Evolutionary conservation across 148 eudicot species (phyloP), one percentile per base, ranked within the genome.

Genomic region (Cornus controversa): DNA sequence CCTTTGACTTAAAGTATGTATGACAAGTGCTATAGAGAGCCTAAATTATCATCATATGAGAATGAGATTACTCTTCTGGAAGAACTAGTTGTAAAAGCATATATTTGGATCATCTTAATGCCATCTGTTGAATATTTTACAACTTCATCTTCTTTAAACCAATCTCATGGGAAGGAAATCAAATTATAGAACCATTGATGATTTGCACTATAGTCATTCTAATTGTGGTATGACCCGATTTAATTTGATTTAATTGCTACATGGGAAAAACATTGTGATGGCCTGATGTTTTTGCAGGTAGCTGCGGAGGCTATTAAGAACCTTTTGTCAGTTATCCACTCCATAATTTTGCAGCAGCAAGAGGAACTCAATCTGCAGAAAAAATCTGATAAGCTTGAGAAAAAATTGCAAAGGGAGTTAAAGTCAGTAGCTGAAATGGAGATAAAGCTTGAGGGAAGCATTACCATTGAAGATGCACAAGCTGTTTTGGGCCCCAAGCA

Each of bases 301-400:
- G 91, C 88, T 25, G 79, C 87, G 10, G 96, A 93, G 66, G 98
- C 94, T 71, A 93, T 93, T 16, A 89, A 84, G 74, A 67, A 85
- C 79, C 85, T 91, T 60, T 68, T 91, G n/a, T 66, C 79, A 50
- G 89, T 80, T 53, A 80, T 93, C 81, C 84, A 86, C 11, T 66
- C 92, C 47, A 90, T 93, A 70, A 77, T 87, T 66, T 20, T 79
- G 74, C 93, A 89, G 77, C 96, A 93, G 75, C 87, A 89, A 71
- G 85, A 87, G 79, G 98, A 93, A 84, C 82, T 80, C 83, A 79
- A 47, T 72, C 83, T 84, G 81, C 84, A 79, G 76, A 93, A 81
- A 78, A 91, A 84, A 81, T 78, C 81, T 5, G 89, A 87, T n/a
- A 91, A 85, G 82, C 81, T 91, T 4, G 94, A 83, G 82, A 86